Evolutionary conservation across 2,329 filamentous ascomycete genomes (phyloP).

Genomic region (Ambrosiella cleistominuta): DNA sequence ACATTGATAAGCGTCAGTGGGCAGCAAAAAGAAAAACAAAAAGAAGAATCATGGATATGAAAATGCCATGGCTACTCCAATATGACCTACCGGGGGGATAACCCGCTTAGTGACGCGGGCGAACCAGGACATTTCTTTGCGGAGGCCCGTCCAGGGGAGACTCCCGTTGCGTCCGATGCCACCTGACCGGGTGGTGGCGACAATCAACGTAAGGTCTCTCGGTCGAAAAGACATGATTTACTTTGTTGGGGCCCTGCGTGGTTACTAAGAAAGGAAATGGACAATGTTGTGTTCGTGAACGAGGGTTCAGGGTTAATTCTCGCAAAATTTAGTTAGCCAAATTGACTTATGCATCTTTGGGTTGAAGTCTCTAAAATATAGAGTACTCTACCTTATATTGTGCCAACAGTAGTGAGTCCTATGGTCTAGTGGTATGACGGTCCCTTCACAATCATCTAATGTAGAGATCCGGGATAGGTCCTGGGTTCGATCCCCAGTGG

Average conservation of each 20-base stretch:
- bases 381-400: neutral
- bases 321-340: too few relatives aligned
- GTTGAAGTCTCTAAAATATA: neutral
- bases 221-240: too few relatives aligned
- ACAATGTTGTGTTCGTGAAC: too few relatives aligned
- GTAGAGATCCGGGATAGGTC: conserved; percentile 11
- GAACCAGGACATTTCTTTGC: conserved; percentile 90
- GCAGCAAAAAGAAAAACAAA: neutral
- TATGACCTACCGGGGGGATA: conserved; percentile 22
- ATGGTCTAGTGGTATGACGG: conserved; percentile 14
- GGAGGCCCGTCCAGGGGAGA: conserved; percentile 78
- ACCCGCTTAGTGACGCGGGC: conserved; percentile 67
- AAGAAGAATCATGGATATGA: neutral
- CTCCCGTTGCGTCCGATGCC: conserved; percentile 68
- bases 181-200: conserved; percentile 77
- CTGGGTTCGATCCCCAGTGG: conserved; percentile 14
- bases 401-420: conserved; percentile 19
- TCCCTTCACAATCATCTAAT: conserved; percentile 7
- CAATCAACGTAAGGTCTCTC: conserved; percentile 65
- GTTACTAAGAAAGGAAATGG: neutral
- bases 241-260: neutral
- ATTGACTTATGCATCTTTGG: neutral
- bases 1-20: neutral
- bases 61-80: too few relatives aligned
- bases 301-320: too few relatives aligned